Evolutionary conservation across 768 basidiomycete species (phyloP).

Genomic region (Hemileccinum impolitum): DNA sequence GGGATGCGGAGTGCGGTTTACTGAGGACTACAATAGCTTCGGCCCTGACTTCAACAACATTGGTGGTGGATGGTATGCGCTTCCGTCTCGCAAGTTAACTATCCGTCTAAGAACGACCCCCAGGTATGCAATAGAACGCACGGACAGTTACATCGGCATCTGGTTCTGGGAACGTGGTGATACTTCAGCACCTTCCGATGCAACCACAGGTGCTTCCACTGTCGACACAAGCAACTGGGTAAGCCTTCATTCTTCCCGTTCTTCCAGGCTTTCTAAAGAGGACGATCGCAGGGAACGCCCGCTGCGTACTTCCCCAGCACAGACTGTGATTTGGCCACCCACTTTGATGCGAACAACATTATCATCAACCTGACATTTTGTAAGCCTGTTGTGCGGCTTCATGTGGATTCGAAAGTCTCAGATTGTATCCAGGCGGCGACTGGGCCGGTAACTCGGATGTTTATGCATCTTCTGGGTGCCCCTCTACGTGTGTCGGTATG

Average conservation of each 20-base stretch:
- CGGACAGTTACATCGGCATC: conserved; percentile 32
- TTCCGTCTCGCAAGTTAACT: neutral
- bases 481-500: conserved; percentile 29
- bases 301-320: conserved; percentile 36
- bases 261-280: neutral
- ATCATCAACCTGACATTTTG: conserved; percentile 37
- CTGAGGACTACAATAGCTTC: conserved; percentile 24
- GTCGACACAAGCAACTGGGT: conserved; percentile 27
- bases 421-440: conserved; percentile 21
- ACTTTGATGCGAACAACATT: conserved; percentile 33
- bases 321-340: conserved; percentile 38
- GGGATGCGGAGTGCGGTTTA: conserved; percentile 36
- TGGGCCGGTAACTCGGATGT: conserved; percentile 27
- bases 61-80: conserved; percentile 38
- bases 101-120: neutral
- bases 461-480: conserved; percentile 30
- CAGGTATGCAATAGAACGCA: conserved; percentile 40
- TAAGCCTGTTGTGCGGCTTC: conserved; percentile 5
- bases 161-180: conserved; percentile 41
- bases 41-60: conserved; percentile 30
- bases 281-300: conserved; percentile 27
- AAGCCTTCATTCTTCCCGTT: neutral
- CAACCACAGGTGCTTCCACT: conserved; percentile 16
- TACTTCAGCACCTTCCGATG: conserved; percentile 32
- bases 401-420: neutral